Evolutionary conservation across 192 early-diverging fungal genomes (phyloP), one percentile per base, ranked within the genome.

Genomic region (Ambispora gerdemannii): DNA sequence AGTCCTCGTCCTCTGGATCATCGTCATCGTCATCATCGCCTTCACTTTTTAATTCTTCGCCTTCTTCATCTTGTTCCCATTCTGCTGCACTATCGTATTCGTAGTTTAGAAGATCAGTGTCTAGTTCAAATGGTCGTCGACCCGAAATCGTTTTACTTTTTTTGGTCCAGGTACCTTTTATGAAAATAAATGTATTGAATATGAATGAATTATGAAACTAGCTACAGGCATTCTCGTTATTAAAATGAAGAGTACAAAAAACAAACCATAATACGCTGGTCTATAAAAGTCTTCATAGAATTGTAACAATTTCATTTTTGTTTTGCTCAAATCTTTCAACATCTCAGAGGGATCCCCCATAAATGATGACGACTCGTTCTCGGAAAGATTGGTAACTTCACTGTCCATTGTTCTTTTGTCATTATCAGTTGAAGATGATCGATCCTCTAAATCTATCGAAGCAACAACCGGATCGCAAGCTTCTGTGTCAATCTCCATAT

Each of bases 31-130:
- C 89, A 4, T 92, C 91, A 31, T 93, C 93, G 70, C 88, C 87
- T 4, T 90, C 91, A 74, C 86, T 90, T 49, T 80, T 82, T 15
- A 90, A 78, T 52, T 95, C 92, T 67, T 97, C 95, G 20, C 95
- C 95, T 67, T 91, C 90, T 33, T 91, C 95, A 35, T 93, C 92
- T 31, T 85, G 87, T 33, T 92, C 92, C 95, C 95, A 97, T 77
- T 95, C 95, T 0, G 86, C 89, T 53, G 94, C 93, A 71, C 91
- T 93, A 71, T 97, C 95, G 68, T 90, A 78, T 4, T 91, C 91
- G 66, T 97, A 97, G 65, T 97, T 89, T 10, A 96, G 49, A 32
- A 82, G 32, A 1, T 50, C 69, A 7, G 76, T 77, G 67, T 94
- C 95, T 52, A 72, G 78, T 30, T 73, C 77, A 76, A 92, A 87